Evolutionary conservation across 257 asterid genomes (phyloP).

Genomic region (Fraxinus quadrangulata): DNA sequence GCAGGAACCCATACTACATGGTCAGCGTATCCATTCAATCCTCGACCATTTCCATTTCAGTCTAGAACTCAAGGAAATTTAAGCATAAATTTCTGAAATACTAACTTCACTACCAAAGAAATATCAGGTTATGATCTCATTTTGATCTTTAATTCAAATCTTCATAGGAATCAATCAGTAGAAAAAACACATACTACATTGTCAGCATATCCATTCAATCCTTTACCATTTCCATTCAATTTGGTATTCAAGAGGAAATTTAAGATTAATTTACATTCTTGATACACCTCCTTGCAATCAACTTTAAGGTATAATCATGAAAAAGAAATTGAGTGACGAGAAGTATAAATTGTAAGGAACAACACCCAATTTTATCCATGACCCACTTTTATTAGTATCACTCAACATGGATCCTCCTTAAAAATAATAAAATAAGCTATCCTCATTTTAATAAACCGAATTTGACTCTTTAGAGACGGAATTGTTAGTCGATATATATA

Average conservation of each 20-base stretch:
- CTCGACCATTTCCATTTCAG: too few species aligned
- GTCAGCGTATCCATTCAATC: too few species aligned
- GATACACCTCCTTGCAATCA: too few species aligned
- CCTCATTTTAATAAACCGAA: background rate
- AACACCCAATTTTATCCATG: conserved; percentile 2
- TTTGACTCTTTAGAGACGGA: background rate
- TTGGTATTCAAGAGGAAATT: too few species aligned
- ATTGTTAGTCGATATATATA: background rate
- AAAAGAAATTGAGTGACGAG: background rate
- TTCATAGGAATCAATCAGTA: background rate
- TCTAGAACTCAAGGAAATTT: too few species aligned
- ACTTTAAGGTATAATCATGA: too few species aligned
- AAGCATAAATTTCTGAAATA: too few species aligned
- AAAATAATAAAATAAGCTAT: background rate
- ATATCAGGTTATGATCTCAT: too few species aligned
- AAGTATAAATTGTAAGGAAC: background rate
- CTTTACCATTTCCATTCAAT: background rate
- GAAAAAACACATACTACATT: background rate
- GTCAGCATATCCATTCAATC: too few species aligned
- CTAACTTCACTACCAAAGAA: too few species aligned
- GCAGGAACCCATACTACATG: background rate
- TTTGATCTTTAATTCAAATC: background rate
- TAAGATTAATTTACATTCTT: too few species aligned
- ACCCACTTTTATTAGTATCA: background rate
- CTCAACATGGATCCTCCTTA: background rate